Evolutionary conservation across 73 alveolate species (phyloP), one percentile per base, ranked within the genome.

Genomic region (Uronychia binucleata): DNA sequence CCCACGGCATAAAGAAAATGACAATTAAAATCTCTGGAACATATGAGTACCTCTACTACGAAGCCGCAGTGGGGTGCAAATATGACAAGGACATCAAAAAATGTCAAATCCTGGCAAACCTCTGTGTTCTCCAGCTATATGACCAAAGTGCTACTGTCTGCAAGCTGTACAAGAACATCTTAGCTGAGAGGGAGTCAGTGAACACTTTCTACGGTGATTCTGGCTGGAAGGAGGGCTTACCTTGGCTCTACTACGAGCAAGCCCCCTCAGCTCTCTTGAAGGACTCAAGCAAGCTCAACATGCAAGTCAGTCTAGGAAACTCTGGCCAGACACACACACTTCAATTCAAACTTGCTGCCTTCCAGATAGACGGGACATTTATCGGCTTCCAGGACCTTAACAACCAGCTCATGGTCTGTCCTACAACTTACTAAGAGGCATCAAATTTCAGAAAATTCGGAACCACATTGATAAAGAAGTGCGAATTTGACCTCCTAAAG

Each of bases 31-130:
- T 82, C 30, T 84, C 94, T 0, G 91, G 89, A 33, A 90, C 94
- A 19, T 90, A 81, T 79, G 74, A 34, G 28, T 86, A 93, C 78
- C 83, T 80, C 77, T 90, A 89, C 81, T 84, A 81, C 0, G 78
- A 93, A 27, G 90, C 98, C 0, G 91, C 91, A 35, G 81, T 77
- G 28, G 96, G 95, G 57, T 95, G 98, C 82, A 30, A 46, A 83
- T 28, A 35, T 30, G 82, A 92, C 28, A 34, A 88, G 74, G 91
- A 88, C 82, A 88, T 92, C 31, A 34, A 58, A 0, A 76, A 91
- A 1, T 95, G 99, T 75, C 88, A 95, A 74, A 77, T 77, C 33
- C 90, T 95, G 26, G 98, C 99, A 19, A 95, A 95, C 78, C 78
- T 95, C 28, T 95, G 97, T 32, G 99, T 90, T 67, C 90, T 81